Base-by-base conservation (phyloP, 2,329 filamentous ascomycete genomes). In the Fusarium paranaense region DNA sequence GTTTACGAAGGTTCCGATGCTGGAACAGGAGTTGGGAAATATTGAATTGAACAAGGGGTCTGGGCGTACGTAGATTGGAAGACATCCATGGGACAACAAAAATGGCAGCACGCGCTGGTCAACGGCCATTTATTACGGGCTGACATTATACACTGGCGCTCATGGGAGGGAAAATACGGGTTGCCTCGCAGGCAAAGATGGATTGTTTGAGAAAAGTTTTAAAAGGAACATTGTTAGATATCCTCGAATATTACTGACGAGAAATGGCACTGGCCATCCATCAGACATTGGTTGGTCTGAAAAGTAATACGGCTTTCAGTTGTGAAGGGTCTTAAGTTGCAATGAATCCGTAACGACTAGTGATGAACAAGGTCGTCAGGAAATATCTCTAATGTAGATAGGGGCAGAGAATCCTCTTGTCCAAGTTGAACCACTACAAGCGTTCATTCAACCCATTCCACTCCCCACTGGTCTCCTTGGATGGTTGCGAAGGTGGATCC, bases 11-110 rank as follows among this genome's bases (percentile, higher is more conserved):
- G 56, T 67, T 64, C 64, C 35, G 18, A 54, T 40, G 35, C 25
- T 20, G 74, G 70, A 64, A 70, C 50, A 71, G 76, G 76, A 78
- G 75, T 78, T 72, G 64, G 74, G 67, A 52, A 67, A 73, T 54
- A 63, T 74, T 59, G 63, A 62, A 52, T 76, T 74, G 63, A 20
- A 69, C 37, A 62, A 66, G 66, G 70, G 62, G 59, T 63, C 69
- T 58, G 62, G 73, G 76, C 66, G 70, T 58, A 73, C 37, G 73
- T 79, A 77, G 73, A 79, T 68, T 70, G 66, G 38, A 47, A 58
- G 54, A 64, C 38, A 66, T 54, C 50, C 27, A 54, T 47, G 62
- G 66, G 27, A 69, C 56, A 63, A 67, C 25, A 62, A 64, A 71
- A 60, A 67, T 66, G 50, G 56, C 67, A 77, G 70, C 72, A 76